A percentile compares a stretch with the other conserved stretches of the same genome.
These are phyloP conservation scores for Lactifluus volemus DNA, from an alignment of 768 basidiomycete species.

Conservation along the genomic window DNA sequence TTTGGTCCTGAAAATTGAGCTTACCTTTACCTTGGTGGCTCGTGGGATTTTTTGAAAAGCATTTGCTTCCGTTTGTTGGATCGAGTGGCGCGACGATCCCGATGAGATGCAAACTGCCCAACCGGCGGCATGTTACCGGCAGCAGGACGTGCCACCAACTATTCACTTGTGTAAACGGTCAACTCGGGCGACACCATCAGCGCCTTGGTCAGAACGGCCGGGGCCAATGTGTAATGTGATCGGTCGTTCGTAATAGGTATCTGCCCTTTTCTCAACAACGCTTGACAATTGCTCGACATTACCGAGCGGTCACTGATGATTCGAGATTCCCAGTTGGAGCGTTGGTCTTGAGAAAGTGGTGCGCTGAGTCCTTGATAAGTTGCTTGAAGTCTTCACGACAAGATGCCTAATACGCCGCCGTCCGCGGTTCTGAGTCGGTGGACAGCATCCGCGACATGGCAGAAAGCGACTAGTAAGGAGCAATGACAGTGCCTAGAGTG, in stretches of 20 bases:
- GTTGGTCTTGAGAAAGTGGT: not conserved
- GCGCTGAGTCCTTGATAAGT: not conserved
- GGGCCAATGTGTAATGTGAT: not conserved
- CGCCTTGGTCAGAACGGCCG: not conserved
- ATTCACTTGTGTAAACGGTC: not conserved
- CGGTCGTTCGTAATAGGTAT: not conserved
- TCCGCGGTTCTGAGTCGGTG: not conserved
- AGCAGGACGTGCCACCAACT: not conserved
- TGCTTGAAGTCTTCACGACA: not conserved
- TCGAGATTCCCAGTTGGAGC: not conserved
- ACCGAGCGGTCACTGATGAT: not conserved
- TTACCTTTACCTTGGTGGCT: not conserved
- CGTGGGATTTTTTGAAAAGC: not conserved
- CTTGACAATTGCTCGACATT: not conserved
- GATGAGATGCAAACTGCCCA: not conserved
- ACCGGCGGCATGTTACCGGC: no score
- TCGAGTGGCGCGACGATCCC: constrained; percentile 6
- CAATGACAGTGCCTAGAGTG: not conserved
- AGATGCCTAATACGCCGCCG: not conserved
- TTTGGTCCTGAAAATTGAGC: not conserved
- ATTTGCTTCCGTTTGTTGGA: constrained; percentile 14
- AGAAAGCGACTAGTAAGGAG: not conserved
- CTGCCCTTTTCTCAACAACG: not conserved
- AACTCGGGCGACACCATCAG: not conserved
- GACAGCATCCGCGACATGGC: not conserved